Evolutionary conservation across 1,139 yeast genomes (phyloP).

Genomic region (Taiozyma sp.): DNA sequence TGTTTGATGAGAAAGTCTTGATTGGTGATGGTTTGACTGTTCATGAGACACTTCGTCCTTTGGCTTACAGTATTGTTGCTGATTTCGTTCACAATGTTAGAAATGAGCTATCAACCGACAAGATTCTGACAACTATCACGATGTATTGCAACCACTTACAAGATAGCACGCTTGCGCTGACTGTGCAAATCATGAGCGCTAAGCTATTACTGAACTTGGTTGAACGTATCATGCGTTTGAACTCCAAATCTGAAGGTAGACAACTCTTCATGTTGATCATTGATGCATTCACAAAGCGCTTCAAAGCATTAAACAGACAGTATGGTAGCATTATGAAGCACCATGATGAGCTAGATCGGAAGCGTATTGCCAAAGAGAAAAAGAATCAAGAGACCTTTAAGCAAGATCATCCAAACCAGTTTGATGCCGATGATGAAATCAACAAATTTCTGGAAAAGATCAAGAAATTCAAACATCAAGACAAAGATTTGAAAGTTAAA

Average conservation of each 20-base stretch:
- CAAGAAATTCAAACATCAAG: conserved; percentile 17
- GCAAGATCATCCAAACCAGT: conserved; percentile 28
- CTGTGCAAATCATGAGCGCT: conserved; percentile 97
- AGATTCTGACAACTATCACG: conserved; percentile 83
- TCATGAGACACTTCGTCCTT: conserved; percentile 77
- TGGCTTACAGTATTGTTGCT: conserved; percentile 95
- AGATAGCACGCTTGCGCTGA: conserved; percentile 78
- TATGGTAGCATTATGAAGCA: conserved; percentile 62
- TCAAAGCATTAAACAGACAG: conserved; percentile 69
- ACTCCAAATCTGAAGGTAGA: conserved; percentile 70
- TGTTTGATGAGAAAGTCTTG: conserved; percentile 82
- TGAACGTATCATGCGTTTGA: conserved; percentile 77
- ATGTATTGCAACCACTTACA: conserved; percentile 80
- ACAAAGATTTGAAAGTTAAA: background rate
- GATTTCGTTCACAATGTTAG: conserved; percentile 93
- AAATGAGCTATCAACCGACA: conserved; percentile 75
- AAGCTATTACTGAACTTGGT: conserved; percentile 82
- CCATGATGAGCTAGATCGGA: conserved; percentile 50
- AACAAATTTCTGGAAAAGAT: conserved; percentile 17
- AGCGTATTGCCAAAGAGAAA: conserved; percentile 37
- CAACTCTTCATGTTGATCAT: conserved; percentile 78
- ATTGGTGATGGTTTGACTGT: conserved; percentile 94
- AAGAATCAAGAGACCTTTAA: conserved; percentile 40
- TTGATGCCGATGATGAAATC: conserved; percentile 23
- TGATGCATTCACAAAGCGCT: conserved; percentile 83